These are phyloP conservation scores for Arabidopsis hybrid DNA, from an alignment of 441 rosid species.

Conservation along the genomic window DNA sequence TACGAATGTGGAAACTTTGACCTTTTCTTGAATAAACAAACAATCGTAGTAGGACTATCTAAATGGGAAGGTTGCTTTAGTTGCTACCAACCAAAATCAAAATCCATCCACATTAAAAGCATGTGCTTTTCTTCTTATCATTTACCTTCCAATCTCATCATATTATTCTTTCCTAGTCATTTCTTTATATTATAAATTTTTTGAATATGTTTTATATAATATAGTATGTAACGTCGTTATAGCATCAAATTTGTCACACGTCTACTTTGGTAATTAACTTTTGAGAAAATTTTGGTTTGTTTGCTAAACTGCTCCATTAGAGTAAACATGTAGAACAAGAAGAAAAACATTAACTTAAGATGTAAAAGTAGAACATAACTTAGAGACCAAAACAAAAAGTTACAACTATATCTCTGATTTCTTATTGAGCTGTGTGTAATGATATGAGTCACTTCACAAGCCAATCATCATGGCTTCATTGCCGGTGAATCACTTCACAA, in stretches of 20 bases:
- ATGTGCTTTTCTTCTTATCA: conserved; percentile 36
- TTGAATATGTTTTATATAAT: no score
- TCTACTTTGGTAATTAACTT: no score
- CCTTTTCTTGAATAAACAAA: conserved; percentile 23
- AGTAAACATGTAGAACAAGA: not conserved
- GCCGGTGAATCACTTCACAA: conserved; percentile 51
- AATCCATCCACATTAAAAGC: conserved; percentile 35
- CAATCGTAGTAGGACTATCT: not conserved
- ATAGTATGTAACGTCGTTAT: no score
- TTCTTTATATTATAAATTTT: no score
- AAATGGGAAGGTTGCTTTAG: conserved; percentile 11
- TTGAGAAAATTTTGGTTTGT: no score
- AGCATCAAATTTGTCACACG: no score
- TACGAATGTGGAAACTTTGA: conserved; percentile 21
- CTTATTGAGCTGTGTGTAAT: conserved; percentile 22
- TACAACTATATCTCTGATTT: conserved; percentile 8
- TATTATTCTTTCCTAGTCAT: no score
- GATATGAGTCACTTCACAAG: no score
- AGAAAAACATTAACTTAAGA: not conserved
- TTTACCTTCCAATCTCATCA: conserved; percentile 13
- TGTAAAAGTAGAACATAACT: conserved; percentile 13
- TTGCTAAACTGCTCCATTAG: conserved; percentile 3
- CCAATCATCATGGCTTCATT: no score
- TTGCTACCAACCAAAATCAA: conserved; percentile 44
- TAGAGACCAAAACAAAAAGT: conserved; percentile 29